Conservation (phyloP, 2,329 filamentous ascomycete genomes). For the Fusarium domesticum region DNA sequence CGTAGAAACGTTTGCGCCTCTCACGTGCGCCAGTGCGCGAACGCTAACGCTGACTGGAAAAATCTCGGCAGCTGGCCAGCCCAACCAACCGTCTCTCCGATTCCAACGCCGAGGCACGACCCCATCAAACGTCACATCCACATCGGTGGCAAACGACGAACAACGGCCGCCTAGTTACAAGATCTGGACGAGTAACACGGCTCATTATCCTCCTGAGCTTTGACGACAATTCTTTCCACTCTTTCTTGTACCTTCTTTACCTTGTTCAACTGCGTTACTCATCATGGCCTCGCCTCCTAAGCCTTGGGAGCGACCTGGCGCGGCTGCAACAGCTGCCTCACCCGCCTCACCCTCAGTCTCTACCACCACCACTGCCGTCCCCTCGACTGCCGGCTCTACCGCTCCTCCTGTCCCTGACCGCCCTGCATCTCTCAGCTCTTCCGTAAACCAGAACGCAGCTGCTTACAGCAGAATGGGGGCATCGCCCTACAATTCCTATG, state of each 20-base stretch:
- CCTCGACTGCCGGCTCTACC: constrained; percentile 39
- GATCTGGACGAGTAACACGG: too few relatives aligned
- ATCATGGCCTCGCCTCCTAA: constrained; percentile 83
- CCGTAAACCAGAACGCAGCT: constrained; percentile 85
- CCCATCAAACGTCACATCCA: background rate
- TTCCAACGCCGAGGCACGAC: background rate
- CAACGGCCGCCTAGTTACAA: too few relatives aligned
- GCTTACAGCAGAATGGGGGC: constrained; percentile 64
- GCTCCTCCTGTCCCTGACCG: constrained; percentile 75
- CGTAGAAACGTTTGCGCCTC: background rate
- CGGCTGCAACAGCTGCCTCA: constrained; percentile 46
- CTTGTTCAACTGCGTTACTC: background rate
- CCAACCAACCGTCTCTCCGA: background rate
- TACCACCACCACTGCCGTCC: constrained; percentile 37
- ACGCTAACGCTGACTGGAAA: background rate
- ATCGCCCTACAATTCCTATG: constrained; percentile 43
- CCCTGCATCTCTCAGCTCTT: constrained; percentile 71
- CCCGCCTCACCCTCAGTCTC: constrained; percentile 44
- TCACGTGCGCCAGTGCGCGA: background rate
- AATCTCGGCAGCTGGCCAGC: background rate
- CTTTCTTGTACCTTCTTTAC: background rate
- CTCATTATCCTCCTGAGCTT: background rate
- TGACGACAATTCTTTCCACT: background rate
- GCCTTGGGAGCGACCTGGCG: constrained; percentile 86
- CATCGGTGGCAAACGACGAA: background rate